These are phyloP conservation scores for Chaetomiaceae sp. DNA, from an alignment of 2,329 filamentous ascomycete species.

Conservation along the genomic window DNA sequence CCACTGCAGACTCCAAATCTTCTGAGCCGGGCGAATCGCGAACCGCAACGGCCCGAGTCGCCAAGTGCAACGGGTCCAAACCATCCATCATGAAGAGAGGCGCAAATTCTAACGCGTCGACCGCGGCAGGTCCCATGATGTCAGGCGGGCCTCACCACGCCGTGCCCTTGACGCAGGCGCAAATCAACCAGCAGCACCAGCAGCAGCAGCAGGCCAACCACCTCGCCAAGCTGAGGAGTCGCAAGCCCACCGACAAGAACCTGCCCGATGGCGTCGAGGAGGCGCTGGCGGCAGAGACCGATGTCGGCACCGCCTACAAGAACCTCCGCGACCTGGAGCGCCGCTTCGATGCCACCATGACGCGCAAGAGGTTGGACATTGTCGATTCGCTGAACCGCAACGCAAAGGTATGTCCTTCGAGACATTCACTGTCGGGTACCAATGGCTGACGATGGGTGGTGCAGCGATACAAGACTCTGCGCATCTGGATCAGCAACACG, in stretches of 20 bases:
- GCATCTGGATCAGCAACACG: conserved; percentile 93
- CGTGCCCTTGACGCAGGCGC: conserved; percentile 49
- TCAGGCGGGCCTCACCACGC: conserved; percentile 47
- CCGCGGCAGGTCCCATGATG: conserved; percentile 49
- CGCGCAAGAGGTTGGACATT: conserved; percentile 88
- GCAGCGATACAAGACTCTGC: conserved; percentile 74
- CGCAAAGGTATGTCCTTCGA: conserved; percentile 52
- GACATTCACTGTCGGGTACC: neutral
- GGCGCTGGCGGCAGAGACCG: conserved; percentile 61
- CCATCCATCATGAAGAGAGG: neutral
- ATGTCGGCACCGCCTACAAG: conserved; percentile 77
- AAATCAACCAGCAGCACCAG: conserved; percentile 47
- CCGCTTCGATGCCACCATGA: conserved; percentile 84
- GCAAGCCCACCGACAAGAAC: conserved; percentile 91
- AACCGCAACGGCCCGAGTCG: neutral
- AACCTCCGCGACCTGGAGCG: conserved; percentile 82
- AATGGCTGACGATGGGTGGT: conserved; percentile 6
- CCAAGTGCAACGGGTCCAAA: neutral
- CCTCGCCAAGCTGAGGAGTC: conserved; percentile 71
- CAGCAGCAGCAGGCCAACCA: conserved; percentile 48
- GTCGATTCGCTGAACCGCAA: conserved; percentile 73
- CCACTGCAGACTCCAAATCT: neutral
- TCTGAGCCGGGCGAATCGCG: conserved; percentile 4
- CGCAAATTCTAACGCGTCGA: conserved; percentile 5
- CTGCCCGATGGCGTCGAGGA: conserved; percentile 87